Conservation (phyloP, 805 yeast genomes). For the Candida incommunis region DNA sequence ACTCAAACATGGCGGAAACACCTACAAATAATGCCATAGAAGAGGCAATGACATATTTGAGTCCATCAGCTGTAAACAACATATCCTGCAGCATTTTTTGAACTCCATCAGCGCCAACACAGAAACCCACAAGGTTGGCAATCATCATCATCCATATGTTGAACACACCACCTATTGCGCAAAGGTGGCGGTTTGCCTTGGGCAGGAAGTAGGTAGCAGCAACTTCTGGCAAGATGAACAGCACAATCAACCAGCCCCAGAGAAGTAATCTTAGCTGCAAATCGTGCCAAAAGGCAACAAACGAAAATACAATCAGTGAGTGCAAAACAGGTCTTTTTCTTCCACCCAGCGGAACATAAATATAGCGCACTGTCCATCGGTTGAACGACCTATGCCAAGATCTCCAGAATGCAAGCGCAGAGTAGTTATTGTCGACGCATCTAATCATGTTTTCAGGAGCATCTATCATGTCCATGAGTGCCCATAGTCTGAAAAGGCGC, state of each 20-base stretch:
- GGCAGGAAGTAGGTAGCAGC: constrained; percentile 35
- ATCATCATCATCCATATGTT: constrained; percentile 98
- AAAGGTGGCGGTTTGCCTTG: constrained; percentile 39
- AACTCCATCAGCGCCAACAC: constrained; percentile 83
- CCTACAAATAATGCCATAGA: constrained; percentile 64
- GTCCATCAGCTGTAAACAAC: constrained; percentile 58
- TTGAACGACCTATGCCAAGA: constrained; percentile 97
- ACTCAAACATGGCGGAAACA: constrained; percentile 87
- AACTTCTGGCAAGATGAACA: constrained; percentile 80
- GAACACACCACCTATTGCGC: constrained; percentile 76
- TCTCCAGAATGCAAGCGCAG: constrained; percentile 94
- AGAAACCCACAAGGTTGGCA: constrained; percentile 90
- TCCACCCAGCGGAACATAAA: constrained; percentile 89
- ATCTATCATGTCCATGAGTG: constrained; percentile 80
- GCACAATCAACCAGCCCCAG: constrained; percentile 94
- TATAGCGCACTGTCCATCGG: constrained; percentile 77
- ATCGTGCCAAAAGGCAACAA: constrained; percentile 98
- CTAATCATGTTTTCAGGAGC: constrained; percentile 97
- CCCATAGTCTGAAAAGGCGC: constrained; percentile 91
- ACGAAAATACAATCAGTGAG: constrained; percentile 74
- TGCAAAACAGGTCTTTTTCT: constrained; percentile 55
- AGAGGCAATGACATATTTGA: constrained; percentile 43
- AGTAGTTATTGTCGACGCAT: constrained; percentile 87
- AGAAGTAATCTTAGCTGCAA: constrained; percentile 70
- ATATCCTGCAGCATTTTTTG: constrained; percentile 48